Evolutionary conservation across 75 land plant species (phyloP).

Genomic region (Gnetum montanum): DNA sequence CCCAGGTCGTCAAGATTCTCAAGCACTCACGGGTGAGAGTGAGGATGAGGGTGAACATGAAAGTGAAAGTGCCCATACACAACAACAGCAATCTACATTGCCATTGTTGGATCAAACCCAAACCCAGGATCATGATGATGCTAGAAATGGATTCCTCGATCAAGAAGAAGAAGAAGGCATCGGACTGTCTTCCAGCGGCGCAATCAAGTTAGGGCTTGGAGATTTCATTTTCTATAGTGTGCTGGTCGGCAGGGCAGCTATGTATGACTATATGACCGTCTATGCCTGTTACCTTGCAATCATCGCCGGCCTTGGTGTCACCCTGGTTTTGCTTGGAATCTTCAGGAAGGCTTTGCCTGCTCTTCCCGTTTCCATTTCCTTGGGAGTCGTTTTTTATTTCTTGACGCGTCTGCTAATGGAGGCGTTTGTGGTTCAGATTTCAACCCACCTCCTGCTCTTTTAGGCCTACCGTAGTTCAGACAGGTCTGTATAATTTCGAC

Average conservation of each 20-base stretch:
- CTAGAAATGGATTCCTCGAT: not conserved
- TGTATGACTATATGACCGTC: slow-evolving; percentile 79
- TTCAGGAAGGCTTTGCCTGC: slow-evolving; percentile 93
- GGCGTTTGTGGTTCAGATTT: slow-evolving; percentile 60
- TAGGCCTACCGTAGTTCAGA: too few species aligned
- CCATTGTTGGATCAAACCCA: too few species aligned
- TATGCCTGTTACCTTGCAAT: slow-evolving; percentile 88
- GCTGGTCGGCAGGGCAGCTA: slow-evolving; percentile 74
- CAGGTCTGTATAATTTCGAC: too few species aligned
- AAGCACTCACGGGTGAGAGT: not conserved
- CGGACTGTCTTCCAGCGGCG: slow-evolving; percentile 70
- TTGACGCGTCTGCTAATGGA: slow-evolving; percentile 79
- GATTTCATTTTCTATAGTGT: slow-evolving; percentile 85
- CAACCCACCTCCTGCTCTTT: slow-evolving; percentile 66
- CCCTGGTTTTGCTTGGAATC: slow-evolving; percentile 64
- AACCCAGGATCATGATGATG: not conserved
- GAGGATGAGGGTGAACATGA: not conserved
- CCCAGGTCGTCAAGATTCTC: not conserved
- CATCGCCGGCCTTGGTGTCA: slow-evolving; percentile 86
- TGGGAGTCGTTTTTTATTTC: slow-evolving; percentile 85
- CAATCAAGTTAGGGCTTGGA: slow-evolving; percentile 88
- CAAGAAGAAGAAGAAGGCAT: slow-evolving; percentile 44
- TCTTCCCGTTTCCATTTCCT: slow-evolving; percentile 75
- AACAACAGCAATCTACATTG: too few species aligned
- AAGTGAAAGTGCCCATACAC: not conserved